These are phyloP conservation scores for Schwanniomyces etchellsii DNA, from an alignment of 1,139 yeast species.

Conservation along the genomic window DNA sequence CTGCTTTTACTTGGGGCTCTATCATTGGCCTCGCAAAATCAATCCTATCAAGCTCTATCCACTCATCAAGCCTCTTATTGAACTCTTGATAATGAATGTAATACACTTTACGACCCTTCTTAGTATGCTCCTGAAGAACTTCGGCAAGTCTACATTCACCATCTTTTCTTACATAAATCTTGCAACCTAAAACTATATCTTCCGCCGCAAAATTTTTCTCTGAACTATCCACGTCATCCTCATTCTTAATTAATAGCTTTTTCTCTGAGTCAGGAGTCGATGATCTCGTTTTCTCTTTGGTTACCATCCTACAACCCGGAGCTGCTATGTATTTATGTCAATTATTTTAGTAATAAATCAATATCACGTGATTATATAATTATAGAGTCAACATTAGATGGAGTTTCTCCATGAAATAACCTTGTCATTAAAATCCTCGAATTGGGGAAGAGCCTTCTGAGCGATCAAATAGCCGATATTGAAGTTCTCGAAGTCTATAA, in stretches of 20 bases:
- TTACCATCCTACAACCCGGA: no score
- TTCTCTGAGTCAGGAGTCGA: slow-evolving; percentile 9
- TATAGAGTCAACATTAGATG: no score
- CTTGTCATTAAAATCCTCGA: not conserved
- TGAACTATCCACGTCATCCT: slow-evolving; percentile 5
- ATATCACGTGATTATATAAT: no score
- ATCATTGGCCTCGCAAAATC: slow-evolving; percentile 64
- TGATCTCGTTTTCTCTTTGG: no score
- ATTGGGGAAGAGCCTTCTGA: not conserved
- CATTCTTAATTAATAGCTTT: slow-evolving; percentile 10
- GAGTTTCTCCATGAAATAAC: no score
- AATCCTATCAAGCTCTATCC: slow-evolving; percentile 72
- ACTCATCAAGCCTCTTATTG: slow-evolving; percentile 87
- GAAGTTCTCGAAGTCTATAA: slow-evolving; percentile 26
- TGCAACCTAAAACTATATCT: slow-evolving; percentile 67
- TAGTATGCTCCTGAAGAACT: slow-evolving; percentile 67
- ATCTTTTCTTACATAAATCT: slow-evolving; percentile 76
- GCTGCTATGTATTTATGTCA: no score
- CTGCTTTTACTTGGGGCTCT: slow-evolving; percentile 63
- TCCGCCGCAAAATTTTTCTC: slow-evolving; percentile 26
- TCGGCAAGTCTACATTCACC: slow-evolving; percentile 80
- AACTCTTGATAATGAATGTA: slow-evolving; percentile 94
- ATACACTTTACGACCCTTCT: slow-evolving; percentile 73
- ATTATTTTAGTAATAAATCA: no score
- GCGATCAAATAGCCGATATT: slow-evolving; percentile 32